These are phyloP conservation scores for Phialophora chinensis DNA, from an alignment of 2,329 filamentous ascomycete species.

Conservation along the genomic window DNA sequence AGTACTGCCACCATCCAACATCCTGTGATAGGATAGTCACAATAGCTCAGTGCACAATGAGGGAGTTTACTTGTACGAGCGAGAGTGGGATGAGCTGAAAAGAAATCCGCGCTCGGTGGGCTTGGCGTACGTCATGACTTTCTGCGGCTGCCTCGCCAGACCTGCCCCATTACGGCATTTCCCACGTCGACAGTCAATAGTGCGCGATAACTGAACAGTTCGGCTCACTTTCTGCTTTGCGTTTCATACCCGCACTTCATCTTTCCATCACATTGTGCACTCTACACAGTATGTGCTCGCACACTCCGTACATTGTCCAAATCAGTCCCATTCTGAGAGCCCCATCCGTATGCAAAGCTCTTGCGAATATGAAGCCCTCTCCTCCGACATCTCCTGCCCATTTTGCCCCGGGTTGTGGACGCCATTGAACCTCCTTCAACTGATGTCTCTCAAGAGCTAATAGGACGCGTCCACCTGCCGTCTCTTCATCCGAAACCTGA, in stretches of 20 bases:
- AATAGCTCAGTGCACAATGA: neutral
- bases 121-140: neutral
- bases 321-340: neutral
- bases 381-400: neutral
- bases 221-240: no score
- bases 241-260: no score
- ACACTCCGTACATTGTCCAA: neutral
- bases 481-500: neutral
- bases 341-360: no score
- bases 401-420: neutral
- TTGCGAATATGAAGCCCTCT: neutral
- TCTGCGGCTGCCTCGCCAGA: neutral
- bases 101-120: neutral
- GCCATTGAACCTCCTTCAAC: neutral
- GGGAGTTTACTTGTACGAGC: neutral
- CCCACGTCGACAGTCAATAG: no score
- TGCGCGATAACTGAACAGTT: no score
- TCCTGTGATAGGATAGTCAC: neutral
- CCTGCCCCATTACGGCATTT: neutral
- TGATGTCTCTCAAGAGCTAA: neutral
- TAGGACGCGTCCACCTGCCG: neutral
- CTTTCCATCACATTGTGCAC: no score
- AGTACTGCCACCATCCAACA: neutral
- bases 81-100: neutral
- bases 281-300: no score